These are phyloP conservation scores for Plasmodium adleri DNA, from an alignment of 169 alveolate genomes.

Conservation along the genomic window DNA sequence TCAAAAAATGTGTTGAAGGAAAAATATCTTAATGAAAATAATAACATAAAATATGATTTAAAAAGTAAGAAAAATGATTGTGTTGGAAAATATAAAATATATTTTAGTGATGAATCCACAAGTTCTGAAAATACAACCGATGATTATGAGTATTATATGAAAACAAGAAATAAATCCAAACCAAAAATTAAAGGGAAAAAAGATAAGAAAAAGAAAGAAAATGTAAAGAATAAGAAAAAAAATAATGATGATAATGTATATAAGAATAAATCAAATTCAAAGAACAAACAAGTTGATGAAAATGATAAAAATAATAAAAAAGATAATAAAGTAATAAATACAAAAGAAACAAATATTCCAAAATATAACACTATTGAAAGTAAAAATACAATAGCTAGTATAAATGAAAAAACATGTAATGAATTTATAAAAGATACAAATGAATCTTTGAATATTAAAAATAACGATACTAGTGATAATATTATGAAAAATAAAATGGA, in stretches of 20 bases:
- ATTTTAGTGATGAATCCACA: conserved; percentile 3
- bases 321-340: conserved; percentile 1
- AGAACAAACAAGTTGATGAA: too few relatives aligned
- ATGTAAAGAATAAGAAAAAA: background rate
- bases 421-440: too few relatives aligned
- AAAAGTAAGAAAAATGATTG: background rate
- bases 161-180: conserved; percentile 4
- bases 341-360: background rate
- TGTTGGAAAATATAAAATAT: background rate
- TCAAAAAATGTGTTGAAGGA: conserved; percentile 1
- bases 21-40: background rate
- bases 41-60: background rate
- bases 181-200: background rate
- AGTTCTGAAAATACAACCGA: conserved; percentile 23
- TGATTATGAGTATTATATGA: conserved; percentile 11
- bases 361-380: too few relatives aligned
- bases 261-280: background rate
- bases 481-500: background rate
- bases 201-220: conserved; percentile 7
- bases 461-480: too few relatives aligned
- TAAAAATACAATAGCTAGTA: too few relatives aligned
- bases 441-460: too few relatives aligned
- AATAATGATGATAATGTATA: background rate
- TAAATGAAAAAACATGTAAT: too few relatives aligned
- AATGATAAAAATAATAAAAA: background rate